phyloP scores from a whole-genome alignment of 148 eudicot species.

The Cornus suecica region DNA sequence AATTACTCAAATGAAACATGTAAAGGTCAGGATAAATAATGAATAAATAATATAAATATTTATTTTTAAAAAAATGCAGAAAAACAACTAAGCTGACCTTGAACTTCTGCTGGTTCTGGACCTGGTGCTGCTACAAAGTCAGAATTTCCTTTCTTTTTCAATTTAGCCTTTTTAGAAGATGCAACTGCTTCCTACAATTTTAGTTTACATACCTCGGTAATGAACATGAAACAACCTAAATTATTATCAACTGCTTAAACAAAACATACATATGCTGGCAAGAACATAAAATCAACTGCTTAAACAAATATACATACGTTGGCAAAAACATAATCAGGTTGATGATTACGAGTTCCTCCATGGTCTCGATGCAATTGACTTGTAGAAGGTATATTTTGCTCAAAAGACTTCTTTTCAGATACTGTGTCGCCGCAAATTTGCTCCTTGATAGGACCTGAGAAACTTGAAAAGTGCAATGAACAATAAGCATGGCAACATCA shows the following conservation, averaged over 20 bases:
- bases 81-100: conserved; percentile 45
- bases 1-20: neutral
- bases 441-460: conserved; percentile 77
- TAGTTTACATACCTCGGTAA: neutral
- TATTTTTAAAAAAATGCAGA: neutral
- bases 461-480: conserved; percentile 56
- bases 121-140: conserved; percentile 29
- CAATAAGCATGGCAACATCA: conserved; percentile 35
- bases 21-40: neutral
- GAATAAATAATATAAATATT: neutral
- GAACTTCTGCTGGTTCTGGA: conserved; percentile 52
- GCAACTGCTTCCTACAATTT: conserved; percentile 55
- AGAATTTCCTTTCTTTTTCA: conserved; percentile 64
- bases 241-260: neutral
- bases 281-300: conserved; percentile 3
- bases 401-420: conserved; percentile 36
- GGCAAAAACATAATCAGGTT: conserved; percentile 31
- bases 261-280: conserved; percentile 19
- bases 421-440: conserved; percentile 25
- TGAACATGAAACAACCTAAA: conserved; percentile 7
- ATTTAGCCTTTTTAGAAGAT: conserved; percentile 61
- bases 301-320: conserved; percentile 31
- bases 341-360: conserved; percentile 36
- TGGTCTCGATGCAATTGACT: conserved; percentile 33
- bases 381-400: conserved; percentile 30